Conservation (phyloP, 768 basidiomycete species). For the Coprinellus micaceus region DNA sequence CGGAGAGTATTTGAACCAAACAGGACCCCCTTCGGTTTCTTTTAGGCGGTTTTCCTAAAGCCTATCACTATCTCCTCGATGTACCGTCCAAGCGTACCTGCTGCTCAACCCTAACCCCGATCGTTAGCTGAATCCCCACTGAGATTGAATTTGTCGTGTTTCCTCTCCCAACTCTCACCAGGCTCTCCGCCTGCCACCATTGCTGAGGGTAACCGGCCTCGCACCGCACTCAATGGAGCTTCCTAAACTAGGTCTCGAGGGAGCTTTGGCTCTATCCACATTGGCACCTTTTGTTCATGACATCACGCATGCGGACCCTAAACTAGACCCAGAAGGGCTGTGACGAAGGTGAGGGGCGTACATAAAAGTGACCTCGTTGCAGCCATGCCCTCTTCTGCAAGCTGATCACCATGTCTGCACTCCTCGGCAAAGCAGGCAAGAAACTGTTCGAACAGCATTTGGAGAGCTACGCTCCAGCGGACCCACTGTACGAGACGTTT, state of each 20-base stretch:
- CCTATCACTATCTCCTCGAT: not conserved
- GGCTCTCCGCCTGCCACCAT: too few relatives aligned
- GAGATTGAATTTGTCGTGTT: too few relatives aligned
- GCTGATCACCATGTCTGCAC: constrained; percentile 25
- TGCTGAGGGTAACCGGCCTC: too few relatives aligned
- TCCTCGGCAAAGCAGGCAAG: constrained; percentile 45
- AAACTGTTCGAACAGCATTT: constrained; percentile 64
- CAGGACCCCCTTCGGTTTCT: not conserved
- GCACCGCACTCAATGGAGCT: too few relatives aligned
- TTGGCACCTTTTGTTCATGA: not conserved
- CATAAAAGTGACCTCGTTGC: not conserved
- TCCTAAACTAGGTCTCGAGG: not conserved
- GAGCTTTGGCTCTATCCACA: not conserved
- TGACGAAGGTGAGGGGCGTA: not conserved
- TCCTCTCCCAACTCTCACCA: too few relatives aligned
- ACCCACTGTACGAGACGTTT: constrained; percentile 72
- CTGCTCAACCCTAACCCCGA: too few relatives aligned
- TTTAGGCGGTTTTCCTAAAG: not conserved
- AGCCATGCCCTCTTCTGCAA: not conserved
- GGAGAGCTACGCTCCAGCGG: constrained; percentile 62
- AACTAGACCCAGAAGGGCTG: not conserved
- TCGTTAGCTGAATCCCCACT: too few relatives aligned
- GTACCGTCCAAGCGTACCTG: too few relatives aligned
- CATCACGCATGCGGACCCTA: not conserved
- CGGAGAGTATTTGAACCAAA: constrained; percentile 6